Base-by-base conservation (phyloP, 1,284 basidiomycete genomes). In the Heliocybe sulcata region DNA sequence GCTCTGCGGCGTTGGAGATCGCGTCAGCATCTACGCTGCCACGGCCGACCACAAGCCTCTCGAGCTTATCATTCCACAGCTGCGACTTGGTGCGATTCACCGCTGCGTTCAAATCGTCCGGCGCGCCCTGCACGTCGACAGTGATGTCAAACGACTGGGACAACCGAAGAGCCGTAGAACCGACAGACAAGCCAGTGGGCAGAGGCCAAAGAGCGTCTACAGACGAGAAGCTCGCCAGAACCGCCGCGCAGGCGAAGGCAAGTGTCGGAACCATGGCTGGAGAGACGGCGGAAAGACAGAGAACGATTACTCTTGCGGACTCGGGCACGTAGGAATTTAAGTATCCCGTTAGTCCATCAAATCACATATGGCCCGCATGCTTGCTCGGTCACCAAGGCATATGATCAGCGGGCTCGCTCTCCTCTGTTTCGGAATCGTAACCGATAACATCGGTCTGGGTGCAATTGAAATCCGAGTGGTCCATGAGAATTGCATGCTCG, bases 181-280 rank as follows among this genome's bases (percentile, higher is more conserved):
- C 87, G 0, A 77, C 75, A 20, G 70, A 57, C 49, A 86, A 65
- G 2, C 63, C 64, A 12, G 72, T 67, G 0, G 89, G 90, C 45
- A 80, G 73, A 10, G 87, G 87, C 87, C 87, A 90, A 51, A 83
- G 68, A 2, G 74, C 73, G 29, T 23, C 22, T 3, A 52, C 51
- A 33, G 51, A 23, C n/a, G 19, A n/a, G 29, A 52, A 42, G 8
- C 8, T 16, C 51, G 27, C 20, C 4, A 49, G 47, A 12, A 29
- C 47, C 22, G 47, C 20, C 20, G n/a, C 23, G 47, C 4, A 16
- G 27, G 47, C 27, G 47, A 29, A 49, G 20, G 27, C 20, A 22
- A 49, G 19, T 16, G 6, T 42, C 38, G 38, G 38, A 6, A 42
- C 38, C 38, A 42, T 42, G 38, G 6, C n/a, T 6, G 38, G 16